Conservation (phyloP, 768 basidiomycete genomes). For the Suillus cothurnatus region DNA sequence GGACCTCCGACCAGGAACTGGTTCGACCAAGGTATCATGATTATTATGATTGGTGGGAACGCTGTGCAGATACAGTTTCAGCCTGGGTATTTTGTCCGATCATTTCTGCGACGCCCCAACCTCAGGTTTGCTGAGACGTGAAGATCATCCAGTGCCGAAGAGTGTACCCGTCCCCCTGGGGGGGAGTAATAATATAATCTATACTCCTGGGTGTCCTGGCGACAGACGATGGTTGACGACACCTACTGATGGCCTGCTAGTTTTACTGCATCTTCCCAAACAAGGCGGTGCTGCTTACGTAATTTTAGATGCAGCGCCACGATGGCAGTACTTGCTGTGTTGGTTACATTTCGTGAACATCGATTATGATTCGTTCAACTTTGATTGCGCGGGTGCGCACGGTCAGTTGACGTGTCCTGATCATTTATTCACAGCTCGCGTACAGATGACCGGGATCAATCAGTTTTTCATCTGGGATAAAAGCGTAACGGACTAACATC, state of each 20-base stretch:
- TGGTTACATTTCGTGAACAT: not conserved
- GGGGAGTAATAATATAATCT: not conserved
- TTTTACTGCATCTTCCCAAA: not conserved
- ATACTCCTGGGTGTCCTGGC: slow-evolving; percentile 1
- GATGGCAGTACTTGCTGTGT: slow-evolving; percentile 5
- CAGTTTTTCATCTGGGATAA: not conserved
- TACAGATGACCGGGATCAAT: slow-evolving; percentile 1
- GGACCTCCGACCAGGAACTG: not conserved
- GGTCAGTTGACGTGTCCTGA: not conserved
- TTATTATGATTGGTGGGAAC: not conserved
- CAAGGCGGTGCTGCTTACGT: not conserved
- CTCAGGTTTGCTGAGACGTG: too few species aligned
- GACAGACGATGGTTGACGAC: slow-evolving; percentile 1
- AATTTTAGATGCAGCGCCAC: not conserved
- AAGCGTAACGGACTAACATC: not conserved
- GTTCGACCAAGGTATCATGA: not conserved
- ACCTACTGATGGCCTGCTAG: not conserved
- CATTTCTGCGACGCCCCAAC: not conserved
- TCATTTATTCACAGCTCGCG: slow-evolving; percentile 2
- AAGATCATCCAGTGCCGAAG: not conserved
- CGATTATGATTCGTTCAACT: not conserved
- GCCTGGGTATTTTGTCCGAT: not conserved
- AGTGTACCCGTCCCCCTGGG: not conserved
- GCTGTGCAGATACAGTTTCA: not conserved
- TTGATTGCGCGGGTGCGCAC: slow-evolving; percentile 3